Evolutionary conservation across 805 yeast species (phyloP).

Genomic region (Suhomyces xylopsoci): DNA sequence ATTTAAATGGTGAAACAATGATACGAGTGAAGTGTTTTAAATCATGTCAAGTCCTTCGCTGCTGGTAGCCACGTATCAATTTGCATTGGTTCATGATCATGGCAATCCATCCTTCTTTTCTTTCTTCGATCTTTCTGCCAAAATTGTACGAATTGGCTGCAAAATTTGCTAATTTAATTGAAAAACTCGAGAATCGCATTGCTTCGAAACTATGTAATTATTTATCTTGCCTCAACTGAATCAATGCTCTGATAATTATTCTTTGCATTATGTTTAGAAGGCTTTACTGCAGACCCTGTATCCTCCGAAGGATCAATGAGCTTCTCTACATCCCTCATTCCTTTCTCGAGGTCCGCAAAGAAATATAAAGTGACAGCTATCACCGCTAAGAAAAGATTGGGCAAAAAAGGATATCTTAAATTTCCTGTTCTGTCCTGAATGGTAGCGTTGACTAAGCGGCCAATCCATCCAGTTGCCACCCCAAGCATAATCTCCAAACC

Average conservation of each 20-base stretch:
- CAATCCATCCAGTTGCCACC: conserved; percentile 42
- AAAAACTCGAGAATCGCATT: not conserved
- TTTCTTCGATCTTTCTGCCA: too few relatives aligned
- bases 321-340: conserved; percentile 24
- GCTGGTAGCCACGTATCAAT: not conserved
- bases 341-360: conserved; percentile 29
- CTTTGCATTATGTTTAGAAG: not conserved
- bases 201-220: not conserved
- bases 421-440: conserved; percentile 40
- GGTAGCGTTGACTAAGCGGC: conserved; percentile 34
- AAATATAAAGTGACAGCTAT: conserved; percentile 22
- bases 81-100: not conserved
- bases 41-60: not conserved
- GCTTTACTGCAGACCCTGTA: not conserved
- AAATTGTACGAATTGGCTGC: not conserved
- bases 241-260: not conserved
- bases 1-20: too few relatives aligned
- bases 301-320: not conserved
- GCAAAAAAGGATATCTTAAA: conserved; percentile 35
- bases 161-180: not conserved
- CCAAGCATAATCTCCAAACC: conserved; percentile 42
- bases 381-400: conserved; percentile 29
- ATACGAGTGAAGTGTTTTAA: not conserved
- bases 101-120: not conserved
- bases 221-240: not conserved